Evolutionary conservation across 176 grass and related monocot genomes (phyloP), one percentile per base, ranked within the genome.

Genomic region (Aegilops sharonensis): DNA sequence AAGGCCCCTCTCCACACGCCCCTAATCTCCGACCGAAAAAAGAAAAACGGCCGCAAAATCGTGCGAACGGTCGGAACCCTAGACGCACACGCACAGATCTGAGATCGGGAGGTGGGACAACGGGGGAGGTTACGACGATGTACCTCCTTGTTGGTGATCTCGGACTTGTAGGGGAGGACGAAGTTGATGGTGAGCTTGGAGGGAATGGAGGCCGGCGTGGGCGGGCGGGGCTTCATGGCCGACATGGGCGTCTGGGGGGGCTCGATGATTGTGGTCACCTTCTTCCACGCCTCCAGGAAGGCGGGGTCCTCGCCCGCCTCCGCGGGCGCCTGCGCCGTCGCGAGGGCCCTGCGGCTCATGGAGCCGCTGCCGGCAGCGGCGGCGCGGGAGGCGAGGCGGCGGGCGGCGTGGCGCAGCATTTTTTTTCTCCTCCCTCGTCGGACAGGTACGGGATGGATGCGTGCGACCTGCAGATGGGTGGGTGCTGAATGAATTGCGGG

Each of bases 101-200:
- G 85, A 48, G 62, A 37, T 66, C 67, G 31, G 75, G 36, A 30
- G 64, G 45, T 9, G 50, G 31, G 6, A 59, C 24, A 37, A 27
- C 1, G 18, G 1, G 1, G 30, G 8, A 3, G 37, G 36, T 1
- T 57, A 59, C 48, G 48, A 90, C 66, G 90, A 67, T 50, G 89
- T 78, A 97, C 94, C 94, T 97, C 92, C 82, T 97, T 97, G 88
- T 97, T 91, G 80, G 90, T 54, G 92, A 97, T 92, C 90, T 97
- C 94, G 56, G 94, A 97, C 89, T 92, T 93, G 92, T 94, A 94
- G 59, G 94, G 92, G 70, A 97, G 92, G 81, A 94, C 94, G 80
- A 97, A 97, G 79, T 94, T 97, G 72, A 97, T 81, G 64, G 92
- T 94, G 76, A 97, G 94, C 88, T 94, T 97, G 90, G 94, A 85